Base-by-base conservation (phyloP, 2,329 filamentous ascomycete species). In the Xenoacremonium recifei region DNA sequence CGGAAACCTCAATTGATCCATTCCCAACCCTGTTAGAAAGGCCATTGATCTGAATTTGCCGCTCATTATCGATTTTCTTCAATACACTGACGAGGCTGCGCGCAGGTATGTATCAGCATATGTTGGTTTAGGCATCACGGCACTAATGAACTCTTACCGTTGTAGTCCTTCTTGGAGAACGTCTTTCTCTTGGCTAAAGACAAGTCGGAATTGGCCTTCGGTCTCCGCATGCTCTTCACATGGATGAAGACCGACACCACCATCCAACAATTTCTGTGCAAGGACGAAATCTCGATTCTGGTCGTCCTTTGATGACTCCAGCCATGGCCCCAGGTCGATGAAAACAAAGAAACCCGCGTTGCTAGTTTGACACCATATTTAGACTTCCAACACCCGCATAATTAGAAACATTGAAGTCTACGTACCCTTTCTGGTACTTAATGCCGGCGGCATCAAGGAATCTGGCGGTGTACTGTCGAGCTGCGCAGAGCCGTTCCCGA, bases 341-440 rank as follows among this genome's bases (percentile, higher is more conserved):
- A 72, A 81, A 3, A 82, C 47, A 51, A 82, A 82, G 51, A 81
- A 79, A 0, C 74, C 77, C 0, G 77, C 77, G 46, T 80, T 80
- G n/a, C 65, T 66, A 62, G n/a, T n/a, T n/a, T n/a, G n/a, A n/a
- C n/a, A n/a, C n/a, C n/a, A n/a, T n/a, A n/a, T n/a, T n/a, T n/a
- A n/a, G n/a, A n/a, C n/a, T n/a, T n/a, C n/a, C n/a, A n/a, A n/a
- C n/a, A n/a, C n/a, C n/a, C n/a, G n/a, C n/a, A n/a, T n/a, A n/a
- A n/a, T n/a, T n/a, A n/a, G n/a, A n/a, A n/a, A n/a, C n/a, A n/a
- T n/a, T n/a, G n/a, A n/a, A n/a, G n/a, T n/a, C n/a, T n/a, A n/a
- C n/a, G n/a, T n/a, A n/a, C n/a, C 60, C 60, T 1, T 44, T 37
- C n/a, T 68, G 37, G 44, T 75, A 77, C 4, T 61, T 50, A 4